A percentile compares a stretch with the other conserved stretches of the same genome.
Conservation (phyloP, 441 rosid species). For the Lepidium campestre region DNA sequence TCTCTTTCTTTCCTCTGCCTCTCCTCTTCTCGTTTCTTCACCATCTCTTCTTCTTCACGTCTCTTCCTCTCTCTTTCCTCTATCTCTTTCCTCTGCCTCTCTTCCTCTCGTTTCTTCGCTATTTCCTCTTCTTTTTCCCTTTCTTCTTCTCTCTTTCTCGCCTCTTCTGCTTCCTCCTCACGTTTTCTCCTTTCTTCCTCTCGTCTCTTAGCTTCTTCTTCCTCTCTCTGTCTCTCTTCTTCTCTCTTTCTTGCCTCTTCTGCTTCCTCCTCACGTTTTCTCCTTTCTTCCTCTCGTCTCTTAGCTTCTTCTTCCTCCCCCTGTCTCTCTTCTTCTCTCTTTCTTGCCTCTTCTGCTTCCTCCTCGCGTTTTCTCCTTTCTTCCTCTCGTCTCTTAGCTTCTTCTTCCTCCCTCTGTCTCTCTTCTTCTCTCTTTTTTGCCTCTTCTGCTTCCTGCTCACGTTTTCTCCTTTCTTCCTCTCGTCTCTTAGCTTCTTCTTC, state of each 20-base stretch:
- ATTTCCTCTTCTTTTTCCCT: neutral
- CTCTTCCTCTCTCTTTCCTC: neutral
- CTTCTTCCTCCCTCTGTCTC: neutral
- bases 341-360: neutral
- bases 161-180: neutral
- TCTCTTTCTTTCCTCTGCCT: too few relatives aligned
- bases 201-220: neutral
- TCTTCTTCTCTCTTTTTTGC: conserved; percentile 4
- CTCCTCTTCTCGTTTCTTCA: neutral
- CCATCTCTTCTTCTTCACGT: neutral
- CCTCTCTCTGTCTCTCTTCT: neutral
- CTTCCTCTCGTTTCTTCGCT: neutral
- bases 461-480: neutral
- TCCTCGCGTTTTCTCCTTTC: neutral
- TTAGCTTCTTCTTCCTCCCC: neutral
- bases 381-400: neutral
- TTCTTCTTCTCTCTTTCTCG: neutral
- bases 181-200: neutral
- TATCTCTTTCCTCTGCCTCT: neutral
- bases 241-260: neutral
- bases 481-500: neutral
- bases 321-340: neutral
- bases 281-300: neutral
- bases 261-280: neutral
- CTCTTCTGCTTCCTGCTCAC: neutral